A percentile compares a stretch with the other conserved stretches of the same genome.
phyloP scores from a whole-genome alignment of 345 rosid genomes.

The Viola odorata region DNA sequence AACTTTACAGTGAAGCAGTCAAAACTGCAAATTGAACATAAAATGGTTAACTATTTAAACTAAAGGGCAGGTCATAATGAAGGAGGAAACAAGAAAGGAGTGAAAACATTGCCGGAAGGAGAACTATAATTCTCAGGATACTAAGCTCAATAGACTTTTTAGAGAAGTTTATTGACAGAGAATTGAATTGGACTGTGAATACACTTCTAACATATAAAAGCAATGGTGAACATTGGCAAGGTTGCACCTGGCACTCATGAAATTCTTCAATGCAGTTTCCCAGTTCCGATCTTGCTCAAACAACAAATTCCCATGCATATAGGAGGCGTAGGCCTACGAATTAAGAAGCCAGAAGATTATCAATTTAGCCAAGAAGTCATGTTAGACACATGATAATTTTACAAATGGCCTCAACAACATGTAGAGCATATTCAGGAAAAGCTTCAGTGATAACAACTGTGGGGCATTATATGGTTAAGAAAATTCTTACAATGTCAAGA shows the following conservation, averaged over 20 bases:
- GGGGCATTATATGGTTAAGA: background rate
- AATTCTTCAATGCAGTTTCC: slow-evolving; percentile 83
- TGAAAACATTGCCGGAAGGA: background rate
- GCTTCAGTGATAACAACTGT: background rate
- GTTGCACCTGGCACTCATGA: slow-evolving; percentile 86
- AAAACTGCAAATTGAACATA: no score
- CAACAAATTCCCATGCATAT: slow-evolving; percentile 88
- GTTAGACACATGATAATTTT: slow-evolving; percentile 3
- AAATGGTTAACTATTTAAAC: background rate
- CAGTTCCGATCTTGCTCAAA: slow-evolving; percentile 96
- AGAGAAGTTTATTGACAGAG: background rate
- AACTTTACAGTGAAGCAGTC: no score
- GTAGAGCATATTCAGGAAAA: background rate
- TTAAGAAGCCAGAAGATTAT: background rate
- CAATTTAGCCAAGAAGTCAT: slow-evolving; percentile 1
- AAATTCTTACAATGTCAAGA: background rate
- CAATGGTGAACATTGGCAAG: background rate
- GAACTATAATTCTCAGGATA: background rate
- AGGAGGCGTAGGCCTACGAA: slow-evolving; percentile 92
- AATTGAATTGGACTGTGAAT: background rate
- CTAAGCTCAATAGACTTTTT: background rate
- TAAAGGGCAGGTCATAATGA: background rate
- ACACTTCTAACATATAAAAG: background rate
- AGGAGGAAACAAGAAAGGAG: background rate
- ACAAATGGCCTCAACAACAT: background rate